Evolutionary conservation across 352 stramenopile species (phyloP).

Genomic region (Pseudoperonospora humuli): DNA sequence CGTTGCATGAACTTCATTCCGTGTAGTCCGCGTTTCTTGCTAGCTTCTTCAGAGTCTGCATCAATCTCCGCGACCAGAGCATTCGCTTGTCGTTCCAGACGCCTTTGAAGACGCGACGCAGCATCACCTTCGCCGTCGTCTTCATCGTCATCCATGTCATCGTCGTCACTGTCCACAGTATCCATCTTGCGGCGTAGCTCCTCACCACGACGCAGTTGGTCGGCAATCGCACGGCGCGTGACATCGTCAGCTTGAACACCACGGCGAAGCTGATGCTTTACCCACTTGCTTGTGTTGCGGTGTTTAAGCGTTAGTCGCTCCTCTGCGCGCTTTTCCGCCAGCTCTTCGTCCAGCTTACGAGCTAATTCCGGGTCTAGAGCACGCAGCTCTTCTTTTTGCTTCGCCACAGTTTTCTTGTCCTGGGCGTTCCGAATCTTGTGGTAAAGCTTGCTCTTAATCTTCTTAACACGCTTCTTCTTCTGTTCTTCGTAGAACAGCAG

Average conservation of each 20-base stretch:
- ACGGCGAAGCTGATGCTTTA: conserved; percentile 90
- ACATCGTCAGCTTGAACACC: conserved; percentile 88
- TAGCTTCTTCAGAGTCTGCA: conserved; percentile 36
- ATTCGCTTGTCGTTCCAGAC: conserved; percentile 59
- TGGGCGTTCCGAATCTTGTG: conserved; percentile 96
- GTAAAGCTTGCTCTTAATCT: conserved; percentile 99
- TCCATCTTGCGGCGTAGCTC: conserved; percentile 92
- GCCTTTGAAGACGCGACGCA: conserved; percentile 49
- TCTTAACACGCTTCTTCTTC: conserved; percentile 97
- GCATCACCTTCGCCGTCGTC: conserved; percentile 52
- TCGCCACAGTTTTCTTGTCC: conserved; percentile 79
- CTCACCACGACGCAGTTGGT: conserved; percentile 85
- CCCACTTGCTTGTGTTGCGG: conserved; percentile 98
- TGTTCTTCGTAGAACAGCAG: conserved; percentile 99
- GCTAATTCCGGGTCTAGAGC: conserved; percentile 67
- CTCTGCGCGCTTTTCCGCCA: conserved; percentile 89
- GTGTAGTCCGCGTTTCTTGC: conserved; percentile 80
- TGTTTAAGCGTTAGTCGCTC: conserved; percentile 97
- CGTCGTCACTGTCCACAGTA: conserved; percentile 57
- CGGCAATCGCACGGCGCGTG: conserved; percentile 86
- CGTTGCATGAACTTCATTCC: conserved; percentile 98
- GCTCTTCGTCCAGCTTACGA: conserved; percentile 68
- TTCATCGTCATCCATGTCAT: conserved; percentile 40
- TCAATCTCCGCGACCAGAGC: conserved; percentile 75
- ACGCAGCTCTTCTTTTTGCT: conserved; percentile 76